These are phyloP conservation scores for Fusarium fujikuroi DNA, from an alignment of 2,329 filamentous ascomycete species.

Conservation along the genomic window DNA sequence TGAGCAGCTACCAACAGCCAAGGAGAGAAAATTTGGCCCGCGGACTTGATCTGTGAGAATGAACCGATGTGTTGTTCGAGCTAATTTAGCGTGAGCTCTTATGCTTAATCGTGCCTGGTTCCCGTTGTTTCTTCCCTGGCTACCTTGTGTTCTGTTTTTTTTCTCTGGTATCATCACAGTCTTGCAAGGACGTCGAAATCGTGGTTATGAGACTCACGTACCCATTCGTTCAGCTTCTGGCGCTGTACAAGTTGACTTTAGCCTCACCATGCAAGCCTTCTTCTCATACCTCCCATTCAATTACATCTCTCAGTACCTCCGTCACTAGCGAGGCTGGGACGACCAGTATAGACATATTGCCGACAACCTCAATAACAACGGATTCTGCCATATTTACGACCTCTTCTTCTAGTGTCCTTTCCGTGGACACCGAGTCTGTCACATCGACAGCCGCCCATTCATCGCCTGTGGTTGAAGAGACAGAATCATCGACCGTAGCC, in stretches of 20 bases:
- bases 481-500: not conserved
- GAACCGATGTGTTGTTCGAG: too few species aligned
- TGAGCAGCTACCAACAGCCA: not conserved
- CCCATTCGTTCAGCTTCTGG: not conserved
- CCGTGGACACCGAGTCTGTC: not conserved
- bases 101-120: not conserved
- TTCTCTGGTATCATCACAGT: too few species aligned
- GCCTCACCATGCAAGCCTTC: not conserved
- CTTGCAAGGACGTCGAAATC: not conserved
- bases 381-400: not conserved
- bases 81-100: not conserved
- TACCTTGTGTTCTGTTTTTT: fast-evolving
- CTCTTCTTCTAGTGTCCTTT: too few species aligned
- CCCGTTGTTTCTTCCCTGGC: not conserved
- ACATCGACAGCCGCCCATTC: too few species aligned
- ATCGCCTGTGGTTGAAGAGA: too few species aligned
- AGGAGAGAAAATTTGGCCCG: not conserved
- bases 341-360: not conserved
- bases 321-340: too few species aligned
- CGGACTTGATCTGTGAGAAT: too few species aligned
- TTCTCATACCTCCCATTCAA: not conserved
- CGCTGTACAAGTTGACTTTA: not conserved
- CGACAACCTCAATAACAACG: not conserved
- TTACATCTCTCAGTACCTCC: fast-evolving
- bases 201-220: not conserved